Evolutionary conservation across 768 basidiomycete species (phyloP).

Genomic region (Strobilomyces confusus): DNA sequence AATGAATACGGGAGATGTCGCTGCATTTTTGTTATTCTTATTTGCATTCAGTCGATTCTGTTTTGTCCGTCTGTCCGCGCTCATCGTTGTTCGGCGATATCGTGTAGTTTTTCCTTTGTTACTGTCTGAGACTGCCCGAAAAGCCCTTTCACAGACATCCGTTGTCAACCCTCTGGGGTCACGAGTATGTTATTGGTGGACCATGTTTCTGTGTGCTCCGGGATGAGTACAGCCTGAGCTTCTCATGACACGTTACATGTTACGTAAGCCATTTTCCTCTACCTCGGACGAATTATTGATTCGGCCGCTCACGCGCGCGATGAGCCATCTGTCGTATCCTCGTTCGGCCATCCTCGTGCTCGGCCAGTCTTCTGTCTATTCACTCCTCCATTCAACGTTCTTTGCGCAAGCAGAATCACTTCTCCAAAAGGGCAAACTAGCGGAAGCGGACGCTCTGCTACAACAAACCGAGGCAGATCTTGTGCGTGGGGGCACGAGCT

Average conservation of each 20-base stretch:
- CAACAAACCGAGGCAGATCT: slow-evolving; percentile 47
- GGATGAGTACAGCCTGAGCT: too few relatives aligned
- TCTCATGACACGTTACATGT: neutral
- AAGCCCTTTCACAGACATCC: neutral
- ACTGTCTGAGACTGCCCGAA: neutral
- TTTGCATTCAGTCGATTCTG: slow-evolving; percentile 17
- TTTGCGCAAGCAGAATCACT: slow-evolving; percentile 70
- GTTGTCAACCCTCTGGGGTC: neutral
- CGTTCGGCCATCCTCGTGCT: slow-evolving; percentile 68
- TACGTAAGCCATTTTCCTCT: slow-evolving; percentile 13
- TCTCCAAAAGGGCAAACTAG: slow-evolving; percentile 57
- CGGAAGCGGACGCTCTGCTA: slow-evolving; percentile 59
- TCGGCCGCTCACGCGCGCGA: slow-evolving; percentile 1
- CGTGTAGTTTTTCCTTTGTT: neutral
- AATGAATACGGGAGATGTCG: slow-evolving; percentile 12
- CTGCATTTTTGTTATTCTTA: slow-evolving; percentile 20
- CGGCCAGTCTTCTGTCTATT: slow-evolving; percentile 54
- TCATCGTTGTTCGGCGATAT: neutral
- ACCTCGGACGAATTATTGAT: neutral
- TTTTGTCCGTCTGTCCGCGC: neutral
- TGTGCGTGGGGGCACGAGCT: slow-evolving; percentile 7
- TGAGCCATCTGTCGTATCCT: slow-evolving; percentile 44
- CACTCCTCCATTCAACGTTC: slow-evolving; percentile 67
- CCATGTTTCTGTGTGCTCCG: neutral
- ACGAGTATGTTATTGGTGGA: too few relatives aligned